Percentiles rank a stretch among this genome's conserved stretches.
phyloP scores from a whole-genome alignment of 1,284 basidiomycete species.

The Naganishia albida region DNA sequence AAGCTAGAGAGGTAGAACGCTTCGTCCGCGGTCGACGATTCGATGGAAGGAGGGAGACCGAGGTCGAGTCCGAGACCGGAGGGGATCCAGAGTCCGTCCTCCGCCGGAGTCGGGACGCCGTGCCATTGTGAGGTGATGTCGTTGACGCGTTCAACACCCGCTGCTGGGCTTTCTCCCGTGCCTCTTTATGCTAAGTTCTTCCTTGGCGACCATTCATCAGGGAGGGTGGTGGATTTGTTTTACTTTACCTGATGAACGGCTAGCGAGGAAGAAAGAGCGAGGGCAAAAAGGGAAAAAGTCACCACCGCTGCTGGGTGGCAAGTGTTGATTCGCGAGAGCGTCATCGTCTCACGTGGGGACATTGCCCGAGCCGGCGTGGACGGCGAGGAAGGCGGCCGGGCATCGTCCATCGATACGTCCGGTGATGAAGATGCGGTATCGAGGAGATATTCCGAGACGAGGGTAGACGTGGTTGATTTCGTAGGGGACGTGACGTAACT shows the following conservation, averaged over 20 bases:
- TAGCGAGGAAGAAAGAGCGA: background rate
- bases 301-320: conserved; percentile 29
- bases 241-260: conserved; percentile 11
- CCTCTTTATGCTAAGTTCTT: background rate
- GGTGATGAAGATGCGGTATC: conserved; percentile 4
- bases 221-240: conserved; percentile 29
- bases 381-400: conserved; percentile 4
- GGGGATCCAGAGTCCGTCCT: conserved; percentile 4
- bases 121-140: conserved; percentile 4
- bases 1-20: conserved; percentile 1
- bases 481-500: conserved; percentile 10
- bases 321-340: conserved; percentile 20
- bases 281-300: conserved; percentile 8
- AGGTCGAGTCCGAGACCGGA: conserved; percentile 12
- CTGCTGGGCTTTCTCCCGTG: conserved; percentile 25
- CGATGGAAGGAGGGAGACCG: background rate
- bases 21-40: background rate
- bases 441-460: conserved; percentile 24
- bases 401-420: conserved; percentile 11
- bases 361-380: background rate
- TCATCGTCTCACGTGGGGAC: background rate
- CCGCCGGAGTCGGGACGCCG: background rate
- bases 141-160: conserved; percentile 20
- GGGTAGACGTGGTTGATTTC: conserved; percentile 23
- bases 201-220: conserved; percentile 1